Evolutionary conservation across 164 flowering plant species (phyloP).

Genomic region (Platanus orientalis): DNA sequence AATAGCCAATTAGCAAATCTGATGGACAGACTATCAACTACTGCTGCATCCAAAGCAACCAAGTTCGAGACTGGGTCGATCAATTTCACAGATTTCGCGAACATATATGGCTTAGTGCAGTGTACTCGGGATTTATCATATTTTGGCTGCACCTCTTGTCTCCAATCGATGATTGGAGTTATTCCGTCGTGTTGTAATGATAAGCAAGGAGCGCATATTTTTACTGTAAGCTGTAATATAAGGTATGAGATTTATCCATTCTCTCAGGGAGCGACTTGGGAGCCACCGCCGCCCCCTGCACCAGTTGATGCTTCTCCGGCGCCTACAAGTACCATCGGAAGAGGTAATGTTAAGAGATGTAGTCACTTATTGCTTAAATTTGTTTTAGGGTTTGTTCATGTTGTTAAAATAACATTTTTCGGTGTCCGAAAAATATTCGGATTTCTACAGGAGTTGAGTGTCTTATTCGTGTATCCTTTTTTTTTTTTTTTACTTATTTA

Average conservation of each 20-base stretch:
- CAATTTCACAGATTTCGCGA: no score
- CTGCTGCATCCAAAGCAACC: not conserved
- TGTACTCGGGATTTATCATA: constrained; percentile 33
- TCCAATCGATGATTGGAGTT: not conserved
- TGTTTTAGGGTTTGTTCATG: no score
- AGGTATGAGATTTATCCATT: constrained; percentile 21
- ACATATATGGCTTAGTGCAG: constrained; percentile 27
- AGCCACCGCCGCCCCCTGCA: not conserved
- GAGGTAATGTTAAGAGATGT: no score
- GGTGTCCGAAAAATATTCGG: no score
- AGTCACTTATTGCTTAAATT: no score
- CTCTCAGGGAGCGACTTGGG: not conserved
- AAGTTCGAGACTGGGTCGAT: constrained; percentile 9
- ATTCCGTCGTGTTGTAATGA: constrained; percentile 10
- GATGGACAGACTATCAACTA: not conserved
- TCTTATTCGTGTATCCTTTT: no score
- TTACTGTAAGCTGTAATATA: constrained; percentile 18
- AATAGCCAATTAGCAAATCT: constrained; percentile 6
- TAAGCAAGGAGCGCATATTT: constrained; percentile 14
- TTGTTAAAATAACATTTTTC: no score
- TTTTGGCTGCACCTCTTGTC: constrained; percentile 21
- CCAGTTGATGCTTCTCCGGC: not conserved
- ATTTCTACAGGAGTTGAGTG: no score
- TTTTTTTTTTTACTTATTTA: no score
- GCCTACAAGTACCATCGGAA: no score